phyloP scores from a whole-genome alignment of 306 rosid genomes.

The Fragaria ananassa region DNA sequence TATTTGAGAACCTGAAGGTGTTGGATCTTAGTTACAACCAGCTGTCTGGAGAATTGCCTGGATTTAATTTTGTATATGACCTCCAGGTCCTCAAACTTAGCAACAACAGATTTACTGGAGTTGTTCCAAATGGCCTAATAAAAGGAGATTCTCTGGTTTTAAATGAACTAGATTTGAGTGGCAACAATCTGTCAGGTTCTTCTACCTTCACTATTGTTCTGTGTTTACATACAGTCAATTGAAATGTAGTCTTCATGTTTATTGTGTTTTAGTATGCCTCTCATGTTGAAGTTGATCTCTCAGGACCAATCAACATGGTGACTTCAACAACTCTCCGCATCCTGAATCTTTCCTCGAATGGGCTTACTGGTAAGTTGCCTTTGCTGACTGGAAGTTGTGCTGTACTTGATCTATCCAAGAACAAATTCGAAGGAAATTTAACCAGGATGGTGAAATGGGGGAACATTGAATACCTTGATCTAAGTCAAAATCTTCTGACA shows the following conservation, averaged over 20 bases:
- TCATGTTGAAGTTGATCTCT: conserved; percentile 36
- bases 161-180: conserved; percentile 88
- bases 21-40: conserved; percentile 92
- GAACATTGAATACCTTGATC: conserved; percentile 81
- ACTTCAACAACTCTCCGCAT: conserved; percentile 62
- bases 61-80: conserved; percentile 84
- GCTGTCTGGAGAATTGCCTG: conserved; percentile 88
- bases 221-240: conserved; percentile 5
- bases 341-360: conserved; percentile 81
- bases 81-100: conserved; percentile 89
- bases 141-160: conserved; percentile 88
- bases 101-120: conserved; percentile 81
- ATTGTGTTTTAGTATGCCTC: conserved; percentile 15
- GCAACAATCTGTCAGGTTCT: conserved; percentile 92
- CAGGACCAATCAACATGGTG: conserved; percentile 73
- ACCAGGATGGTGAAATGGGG: conserved; percentile 87
- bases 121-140: conserved; percentile 65
- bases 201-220: not conserved
- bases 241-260: conserved; percentile 9
- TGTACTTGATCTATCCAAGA: conserved; percentile 83
- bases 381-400: conserved; percentile 87
- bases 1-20: conserved; percentile 77
- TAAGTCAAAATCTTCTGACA: conserved; percentile 68
- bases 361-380: conserved; percentile 71
- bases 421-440: conserved; percentile 76